Evolutionary conservation across 257 asterid species (phyloP), one percentile per base, ranked within the genome.

Genomic region (Solanum medicagineum): DNA sequence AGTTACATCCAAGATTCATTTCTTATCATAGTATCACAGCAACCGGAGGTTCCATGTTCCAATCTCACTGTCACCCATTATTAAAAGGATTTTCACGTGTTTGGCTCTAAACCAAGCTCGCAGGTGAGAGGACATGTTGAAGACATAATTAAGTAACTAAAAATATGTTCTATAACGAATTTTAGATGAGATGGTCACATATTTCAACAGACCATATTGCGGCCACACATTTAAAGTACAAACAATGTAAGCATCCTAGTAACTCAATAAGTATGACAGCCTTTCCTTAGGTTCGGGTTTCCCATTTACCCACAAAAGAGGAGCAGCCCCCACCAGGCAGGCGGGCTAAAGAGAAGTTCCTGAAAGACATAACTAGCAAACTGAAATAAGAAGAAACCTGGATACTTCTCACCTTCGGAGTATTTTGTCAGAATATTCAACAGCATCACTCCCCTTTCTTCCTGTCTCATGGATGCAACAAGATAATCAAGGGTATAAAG

Each of bases 391-490:
- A 77, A 77, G 63, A 26, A 77, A 77, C 42, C 83, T 24, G 24
- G 83, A 77, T 49, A 53, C 83, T 53, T 53, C 83, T 77, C 47
- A 96, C 99, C 99, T 87, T 97, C 99, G 9, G 94, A 89, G 85
- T 95, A 97, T 87, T 94, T 97, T 5, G 99, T 93, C 85, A 97
- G 92, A 89, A 97, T 91, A 87, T 92, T 95, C 42, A 97, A 93
- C 53, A 97, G 88, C 44, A 97, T 89, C 75, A 97, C 97, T 54
- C 98, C 98, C 88, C 92, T 95, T 84, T 94, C 98, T 85, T 95
- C 97, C 99, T 77, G 83, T 51, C 26, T 26, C 83, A 53, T 77
- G 63, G 45, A 77, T 53, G 65, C 65, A 77, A 77, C 83, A 77
- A 77, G 63, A 77, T 77, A 77, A 77, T 73, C 81, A 73, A 45